Evolutionary conservation across 2,329 filamentous ascomycete genomes (phyloP).

Genomic region (Stagonosporopsis vannaccii): DNA sequence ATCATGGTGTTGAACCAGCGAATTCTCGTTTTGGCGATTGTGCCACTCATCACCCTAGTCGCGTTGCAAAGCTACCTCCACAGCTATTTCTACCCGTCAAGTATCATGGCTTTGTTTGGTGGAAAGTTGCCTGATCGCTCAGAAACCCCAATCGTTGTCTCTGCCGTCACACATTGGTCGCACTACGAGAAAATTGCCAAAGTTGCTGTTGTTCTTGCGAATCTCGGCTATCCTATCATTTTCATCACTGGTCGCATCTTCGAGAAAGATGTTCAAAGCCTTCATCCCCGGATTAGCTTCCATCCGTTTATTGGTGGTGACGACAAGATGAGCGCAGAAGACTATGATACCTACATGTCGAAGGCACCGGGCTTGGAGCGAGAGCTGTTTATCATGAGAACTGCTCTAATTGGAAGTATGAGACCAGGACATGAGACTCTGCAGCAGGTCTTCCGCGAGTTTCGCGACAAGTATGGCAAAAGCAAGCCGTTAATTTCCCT

Average conservation of each 20-base stretch:
- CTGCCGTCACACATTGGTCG: neutral
- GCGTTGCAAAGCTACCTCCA: neutral
- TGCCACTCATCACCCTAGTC: neutral
- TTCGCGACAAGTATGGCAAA: neutral
- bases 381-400: neutral
- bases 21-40: neutral
- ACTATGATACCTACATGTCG: neutral
- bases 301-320: neutral
- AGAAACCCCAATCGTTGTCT: neutral
- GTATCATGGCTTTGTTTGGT: neutral
- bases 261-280: neutral
- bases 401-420: neutral
- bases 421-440: neutral
- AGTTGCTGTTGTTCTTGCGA: neutral
- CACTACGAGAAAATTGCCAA: neutral
- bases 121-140: neutral
- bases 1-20: neutral
- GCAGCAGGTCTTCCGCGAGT: neutral
- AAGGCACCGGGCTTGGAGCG: neutral
- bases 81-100: neutral
- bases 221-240: neutral
- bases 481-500: neutral
- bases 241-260: conserved; percentile 1
- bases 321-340: conserved; percentile 1
- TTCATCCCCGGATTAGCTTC: neutral